Evolutionary conservation across 495 filamentous ascomycete genomes (phyloP).

Genomic region (Hyaloscypha variabilis): DNA sequence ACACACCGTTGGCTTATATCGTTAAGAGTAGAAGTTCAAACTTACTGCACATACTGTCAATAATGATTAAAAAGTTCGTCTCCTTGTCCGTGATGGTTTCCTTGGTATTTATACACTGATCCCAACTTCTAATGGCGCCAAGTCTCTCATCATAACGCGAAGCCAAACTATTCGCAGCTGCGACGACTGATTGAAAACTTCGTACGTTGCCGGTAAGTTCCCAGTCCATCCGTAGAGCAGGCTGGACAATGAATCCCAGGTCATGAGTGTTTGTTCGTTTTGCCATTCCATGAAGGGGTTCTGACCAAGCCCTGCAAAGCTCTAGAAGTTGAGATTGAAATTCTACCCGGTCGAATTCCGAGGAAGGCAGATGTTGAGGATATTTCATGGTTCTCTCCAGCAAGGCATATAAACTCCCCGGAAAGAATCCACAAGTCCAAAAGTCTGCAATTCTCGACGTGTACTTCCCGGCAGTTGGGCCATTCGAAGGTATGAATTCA

Average conservation of each 20-base stretch:
- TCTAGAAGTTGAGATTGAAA: slow-evolving; percentile 32
- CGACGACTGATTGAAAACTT: slow-evolving; percentile 34
- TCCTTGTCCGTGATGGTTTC: slow-evolving; percentile 24
- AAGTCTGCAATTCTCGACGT: no score
- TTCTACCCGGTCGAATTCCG: neutral
- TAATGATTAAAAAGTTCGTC: slow-evolving; percentile 44
- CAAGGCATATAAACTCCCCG: slow-evolving; percentile 37
- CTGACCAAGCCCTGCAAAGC: slow-evolving; percentile 41
- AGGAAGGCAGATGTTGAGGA: slow-evolving; percentile 20
- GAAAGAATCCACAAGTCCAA: slow-evolving; percentile 50
- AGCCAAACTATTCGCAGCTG: slow-evolving; percentile 41
- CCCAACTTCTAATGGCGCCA: slow-evolving; percentile 43
- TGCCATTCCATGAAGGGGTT: slow-evolving; percentile 37
- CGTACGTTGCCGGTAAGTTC: slow-evolving; percentile 37
- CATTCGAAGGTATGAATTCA: no score
- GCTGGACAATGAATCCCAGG: slow-evolving; percentile 47
- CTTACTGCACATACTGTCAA: slow-evolving; percentile 49
- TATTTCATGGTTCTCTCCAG: slow-evolving; percentile 38
- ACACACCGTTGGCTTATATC: neutral
- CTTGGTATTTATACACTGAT: slow-evolving; percentile 37
- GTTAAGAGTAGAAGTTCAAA: neutral
- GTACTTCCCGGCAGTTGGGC: no score
- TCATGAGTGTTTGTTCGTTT: slow-evolving; percentile 43
- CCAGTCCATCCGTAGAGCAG: slow-evolving; percentile 40
- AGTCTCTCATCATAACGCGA: slow-evolving; percentile 38